Evolutionary conservation across 2,329 filamentous ascomycete species (phyloP), one percentile per base, ranked within the genome.

Genomic region (Elsinoe fawcettii): DNA sequence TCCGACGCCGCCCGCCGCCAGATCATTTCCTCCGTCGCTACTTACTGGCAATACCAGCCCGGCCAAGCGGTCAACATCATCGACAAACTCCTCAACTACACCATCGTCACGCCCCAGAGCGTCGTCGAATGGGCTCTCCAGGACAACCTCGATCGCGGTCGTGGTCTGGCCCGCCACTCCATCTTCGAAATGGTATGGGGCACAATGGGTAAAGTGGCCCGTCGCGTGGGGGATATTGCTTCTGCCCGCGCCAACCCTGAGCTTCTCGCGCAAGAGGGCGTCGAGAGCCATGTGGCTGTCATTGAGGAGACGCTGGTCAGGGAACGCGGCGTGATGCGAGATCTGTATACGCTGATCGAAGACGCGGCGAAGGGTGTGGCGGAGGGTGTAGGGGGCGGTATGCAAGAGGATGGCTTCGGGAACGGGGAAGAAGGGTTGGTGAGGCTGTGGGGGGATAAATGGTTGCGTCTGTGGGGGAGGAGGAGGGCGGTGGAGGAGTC

Each of bases 11-110:
- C 90, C 1, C 84, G 90, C 39, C 81, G 84, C 41, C 93, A 99
- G 72, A 95, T 99, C 66, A 88, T 97, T 64, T 83, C 86, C 4
- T 88, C 88, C 3, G 90, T 97, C 37, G 88, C 96, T 76, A 80
- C 85, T 39, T 99, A 96, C 76, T 99, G 93, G 93, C 81, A 82
- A 47, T 86, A 92, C 30, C 92, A 99, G 66, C 90, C 92, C 0
- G 93, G 93, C 59, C 86, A 95, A 43, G 93, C 90, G 2, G 83
- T 97, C 63, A 88, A 88, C 64, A 95, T 99, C 65, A 81, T 97
- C 59, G 92, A 97, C 76, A 97, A 97, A 73, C 81, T 99, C 4
- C 85, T 99, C 64, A 99, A 97, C 74, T 99, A 96, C 75, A 91
- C 88, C 12, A 96, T 99, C 65, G 79, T 99, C 34, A 90, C 87